Evolutionary conservation across 2,329 filamentous ascomycete genomes (phyloP), one percentile per base, ranked within the genome.

Genomic region (Dothideomycetes sp.): DNA sequence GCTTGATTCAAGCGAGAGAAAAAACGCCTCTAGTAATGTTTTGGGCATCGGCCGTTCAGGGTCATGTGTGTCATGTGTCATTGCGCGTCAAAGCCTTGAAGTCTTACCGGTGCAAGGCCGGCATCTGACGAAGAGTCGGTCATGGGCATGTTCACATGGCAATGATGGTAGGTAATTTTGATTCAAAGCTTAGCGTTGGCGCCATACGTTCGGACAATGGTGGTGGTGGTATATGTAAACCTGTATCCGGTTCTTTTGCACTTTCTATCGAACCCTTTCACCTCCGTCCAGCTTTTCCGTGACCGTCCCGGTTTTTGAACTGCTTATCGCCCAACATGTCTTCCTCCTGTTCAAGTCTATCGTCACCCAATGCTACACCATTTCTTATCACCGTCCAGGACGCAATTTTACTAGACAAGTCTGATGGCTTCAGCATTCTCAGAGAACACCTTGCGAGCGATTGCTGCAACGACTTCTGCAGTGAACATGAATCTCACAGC

Each of bases 301-400:
- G n/a, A n/a, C n/a, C n/a, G 19, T 28, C 35, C 35, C 27, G 18
- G 30, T 18, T 7, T 6, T 31, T n/a, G 23, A 25, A 39, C 8
- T 19, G 15, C 16, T 20, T 5, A 8, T 15, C 11, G 15, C 15
- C 16, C 28, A 40, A 40, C 11, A 40, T 40, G 37, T 12, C 20
- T 40, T 40, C 37, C 37, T 32, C 28, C 11, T 32, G 28, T 13
- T 32, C 29, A 8, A 43, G 43, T 20, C 31, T 48, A 12, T 44
- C 43, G 9, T 45, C 46, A 38, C 50, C 53, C 11, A 52, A 53
- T 24, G 49, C 50, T 7, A 63, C 63, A 37, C 65, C 65, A 10
- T 68, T 69, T 54, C 48, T 56, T 44, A 62, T 70, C 44, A 57
- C 58, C 42, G 51, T 47, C 45, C 60, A 67, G 32, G 64, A 68